These are phyloP conservation scores for Raphanus hybrid DNA, from an alignment of 441 rosid genomes.

Conservation along the genomic window DNA sequence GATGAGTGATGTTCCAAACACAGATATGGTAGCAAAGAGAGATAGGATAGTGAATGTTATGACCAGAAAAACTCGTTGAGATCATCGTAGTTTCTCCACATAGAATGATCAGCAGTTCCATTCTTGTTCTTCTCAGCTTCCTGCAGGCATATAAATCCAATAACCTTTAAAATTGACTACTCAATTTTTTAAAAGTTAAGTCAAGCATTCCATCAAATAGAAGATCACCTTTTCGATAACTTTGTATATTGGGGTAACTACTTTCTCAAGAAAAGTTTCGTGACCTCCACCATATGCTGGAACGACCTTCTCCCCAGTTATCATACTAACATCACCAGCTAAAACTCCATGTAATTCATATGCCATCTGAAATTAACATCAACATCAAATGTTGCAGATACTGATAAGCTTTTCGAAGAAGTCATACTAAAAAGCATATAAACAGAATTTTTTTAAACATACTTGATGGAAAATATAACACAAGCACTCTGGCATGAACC, in stretches of 20 bases:
- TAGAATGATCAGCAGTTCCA: conserved; percentile 89
- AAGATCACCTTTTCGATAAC: conserved; percentile 66
- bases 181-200: neutral
- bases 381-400: conserved; percentile 17
- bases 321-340: conserved; percentile 57
- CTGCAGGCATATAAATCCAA: conserved; percentile 50
- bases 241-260: conserved; percentile 80
- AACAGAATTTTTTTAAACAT: conserved; percentile 44
- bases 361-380: conserved; percentile 75
- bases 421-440: conserved; percentile 11
- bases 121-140: conserved; percentile 84
- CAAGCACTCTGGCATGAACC: conserved; percentile 96
- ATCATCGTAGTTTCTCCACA: conserved; percentile 99
- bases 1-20: conserved; percentile 34
- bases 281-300: conserved; percentile 72
- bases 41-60: conserved; percentile 28
- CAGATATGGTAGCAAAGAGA: conserved; percentile 21
- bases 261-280: conserved; percentile 79
- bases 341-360: conserved; percentile 84
- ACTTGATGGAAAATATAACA: conserved; percentile 97
- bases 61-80: conserved; percentile 96
- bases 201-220: conserved; percentile 25
- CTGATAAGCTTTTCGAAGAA: conserved; percentile 22
- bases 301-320: conserved; percentile 63
- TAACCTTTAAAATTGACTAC: conserved; percentile 36